Percentiles rank a stretch among this genome's conserved stretches.
phyloP scores from a whole-genome alignment of 805 yeast genomes.

The Candida boidinii region DNA sequence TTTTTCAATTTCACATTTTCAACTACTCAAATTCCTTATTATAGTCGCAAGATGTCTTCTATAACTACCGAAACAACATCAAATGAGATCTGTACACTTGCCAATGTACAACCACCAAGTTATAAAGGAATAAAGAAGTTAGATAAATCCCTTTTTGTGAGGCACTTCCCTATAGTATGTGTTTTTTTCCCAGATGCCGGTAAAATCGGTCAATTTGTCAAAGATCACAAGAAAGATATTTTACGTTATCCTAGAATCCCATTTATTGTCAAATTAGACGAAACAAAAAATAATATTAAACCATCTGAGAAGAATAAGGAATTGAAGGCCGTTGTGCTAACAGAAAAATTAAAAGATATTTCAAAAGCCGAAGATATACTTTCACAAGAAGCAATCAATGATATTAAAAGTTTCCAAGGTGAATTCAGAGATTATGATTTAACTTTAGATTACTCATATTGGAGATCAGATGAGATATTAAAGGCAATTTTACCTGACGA shows the following conservation, averaged over 20 bases:
- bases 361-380: slow-evolving; percentile 30
- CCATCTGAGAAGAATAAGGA: slow-evolving; percentile 22
- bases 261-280: slow-evolving; percentile 44
- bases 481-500: slow-evolving; percentile 69
- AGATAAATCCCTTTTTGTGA: slow-evolving; percentile 57
- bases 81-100: slow-evolving; percentile 3
- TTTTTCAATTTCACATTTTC: too few species aligned
- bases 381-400: slow-evolving; percentile 32
- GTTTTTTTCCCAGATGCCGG: slow-evolving; percentile 65
- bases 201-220: slow-evolving; percentile 53
- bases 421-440: slow-evolving; percentile 45
- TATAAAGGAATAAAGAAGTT: slow-evolving; percentile 55
- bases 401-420: slow-evolving; percentile 39
- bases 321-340: slow-evolving; percentile 51
- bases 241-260: slow-evolving; percentile 63
- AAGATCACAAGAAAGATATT: slow-evolving; percentile 48
- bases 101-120: slow-evolving; percentile 47
- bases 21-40: too few species aligned
- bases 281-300: slow-evolving; percentile 4
- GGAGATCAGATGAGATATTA: slow-evolving; percentile 87
- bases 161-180: slow-evolving; percentile 51
- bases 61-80: too few species aligned
- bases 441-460: slow-evolving; percentile 60
- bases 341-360: slow-evolving; percentile 36
- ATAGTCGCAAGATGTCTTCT: too few species aligned